Conservation (phyloP, 1,284 basidiomycete genomes). For the Ustilago shanxiensis region DNA sequence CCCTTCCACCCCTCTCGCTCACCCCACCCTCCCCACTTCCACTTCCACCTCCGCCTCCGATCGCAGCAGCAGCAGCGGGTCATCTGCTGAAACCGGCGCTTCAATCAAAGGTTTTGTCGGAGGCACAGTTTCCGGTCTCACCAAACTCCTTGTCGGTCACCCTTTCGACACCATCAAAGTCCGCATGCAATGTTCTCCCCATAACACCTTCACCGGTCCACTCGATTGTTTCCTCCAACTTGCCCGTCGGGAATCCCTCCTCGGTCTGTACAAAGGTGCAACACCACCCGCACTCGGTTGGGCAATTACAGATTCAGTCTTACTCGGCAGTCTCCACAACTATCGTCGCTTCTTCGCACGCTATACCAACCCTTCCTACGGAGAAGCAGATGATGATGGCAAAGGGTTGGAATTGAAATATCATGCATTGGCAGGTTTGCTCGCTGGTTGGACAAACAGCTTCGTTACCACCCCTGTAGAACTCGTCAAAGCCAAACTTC, state of each 20-base stretch:
- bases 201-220: slow-evolving; percentile 78
- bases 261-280: slow-evolving; percentile 73
- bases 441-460: slow-evolving; percentile 81
- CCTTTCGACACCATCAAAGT: slow-evolving; percentile 80
- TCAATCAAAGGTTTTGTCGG: slow-evolving; percentile 70
- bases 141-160: slow-evolving; percentile 71
- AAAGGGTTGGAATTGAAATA: slow-evolving; percentile 47
- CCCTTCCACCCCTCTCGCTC: slow-evolving; percentile 17
- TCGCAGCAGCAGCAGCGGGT: neutral
- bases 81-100: slow-evolving; percentile 32
- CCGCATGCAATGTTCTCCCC: slow-evolving; percentile 79
- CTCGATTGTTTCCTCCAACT: slow-evolving; percentile 78
- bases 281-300: slow-evolving; percentile 80
- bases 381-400: slow-evolving; percentile 28
- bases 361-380: slow-evolving; percentile 20
- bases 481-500: slow-evolving; percentile 77
- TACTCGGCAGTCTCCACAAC: slow-evolving; percentile 78
- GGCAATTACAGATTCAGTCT: slow-evolving; percentile 81
- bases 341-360: slow-evolving; percentile 47
- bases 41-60: neutral
- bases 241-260: slow-evolving; percentile 75
- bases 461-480: slow-evolving; percentile 78
- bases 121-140: slow-evolving; percentile 70
- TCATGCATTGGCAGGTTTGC: slow-evolving; percentile 76
- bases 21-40: neutral